A percentile compares a stretch with the other conserved stretches of the same genome.
Conservation (phyloP, 1,139 yeast species). For the Arxiozyma bovina region DNA sequence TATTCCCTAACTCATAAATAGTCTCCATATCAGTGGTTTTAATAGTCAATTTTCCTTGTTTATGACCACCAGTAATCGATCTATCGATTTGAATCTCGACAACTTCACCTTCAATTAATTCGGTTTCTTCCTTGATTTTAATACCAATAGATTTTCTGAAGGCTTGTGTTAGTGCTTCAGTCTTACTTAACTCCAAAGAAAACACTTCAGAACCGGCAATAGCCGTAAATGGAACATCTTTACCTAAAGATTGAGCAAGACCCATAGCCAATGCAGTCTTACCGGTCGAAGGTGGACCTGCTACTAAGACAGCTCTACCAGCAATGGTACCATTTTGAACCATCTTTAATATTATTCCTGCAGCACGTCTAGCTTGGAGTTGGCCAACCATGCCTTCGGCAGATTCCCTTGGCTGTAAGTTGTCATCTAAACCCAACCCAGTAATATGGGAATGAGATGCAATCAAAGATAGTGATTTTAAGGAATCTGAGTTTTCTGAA, state of each 20-base stretch:
- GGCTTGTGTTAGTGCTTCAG: conserved; percentile 93
- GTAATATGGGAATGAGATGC: conserved; percentile 97
- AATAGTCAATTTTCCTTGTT: conserved; percentile 94
- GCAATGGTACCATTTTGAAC: conserved; percentile 91
- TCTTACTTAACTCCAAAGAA: conserved; percentile 83
- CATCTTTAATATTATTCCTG: conserved; percentile 89
- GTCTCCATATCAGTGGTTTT: conserved; percentile 99
- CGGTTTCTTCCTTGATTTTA: conserved; percentile 92
- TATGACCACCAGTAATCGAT: conserved; percentile 93
- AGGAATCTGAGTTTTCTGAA: conserved; percentile 35
- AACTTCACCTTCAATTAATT: conserved; percentile 96
- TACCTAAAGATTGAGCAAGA: conserved; percentile 76
- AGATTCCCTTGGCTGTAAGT: conserved; percentile 70
- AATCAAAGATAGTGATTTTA: conserved; percentile 58
- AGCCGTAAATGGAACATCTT: conserved; percentile 91
- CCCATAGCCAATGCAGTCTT: conserved; percentile 99
- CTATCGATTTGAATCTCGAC: conserved; percentile 97
- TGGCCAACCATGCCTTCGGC: conserved; percentile 98
- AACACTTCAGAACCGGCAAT: conserved; percentile 91
- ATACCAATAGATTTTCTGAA: conserved; percentile 94
- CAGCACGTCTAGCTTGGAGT: conserved; percentile 86
- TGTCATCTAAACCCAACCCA: conserved; percentile 89
- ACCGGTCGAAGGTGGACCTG: conserved; percentile 99
- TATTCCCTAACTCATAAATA: conserved; percentile 89
- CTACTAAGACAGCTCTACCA: conserved; percentile 89